phyloP scores from a whole-genome alignment of 2,329 filamentous ascomycete species.

The Cercospora janseana region DNA sequence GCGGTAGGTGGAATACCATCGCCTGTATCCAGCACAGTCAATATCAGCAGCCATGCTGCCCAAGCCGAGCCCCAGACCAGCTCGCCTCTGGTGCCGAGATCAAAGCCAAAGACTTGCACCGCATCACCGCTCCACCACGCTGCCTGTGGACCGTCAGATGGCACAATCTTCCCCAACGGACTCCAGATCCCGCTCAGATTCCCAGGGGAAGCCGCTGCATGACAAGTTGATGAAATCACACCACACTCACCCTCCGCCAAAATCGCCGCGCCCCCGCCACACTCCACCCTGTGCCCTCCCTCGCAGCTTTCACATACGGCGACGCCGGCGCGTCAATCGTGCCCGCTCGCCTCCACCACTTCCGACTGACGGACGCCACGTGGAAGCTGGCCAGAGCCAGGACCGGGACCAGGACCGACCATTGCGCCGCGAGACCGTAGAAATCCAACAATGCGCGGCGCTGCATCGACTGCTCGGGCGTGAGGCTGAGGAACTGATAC shows the following conservation, averaged over 20 bases:
- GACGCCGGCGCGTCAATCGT: slow-evolving; percentile 38
- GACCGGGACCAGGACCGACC: slow-evolving; percentile 51
- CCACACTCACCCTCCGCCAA: slow-evolving; percentile 27
- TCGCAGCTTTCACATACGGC: slow-evolving; percentile 40
- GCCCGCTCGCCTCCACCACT: background rate
- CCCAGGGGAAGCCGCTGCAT: no score
- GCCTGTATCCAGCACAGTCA: slow-evolving; percentile 53
- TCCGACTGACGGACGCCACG: slow-evolving; percentile 37
- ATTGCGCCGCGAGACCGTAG: slow-evolving; percentile 57
- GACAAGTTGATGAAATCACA: no score
- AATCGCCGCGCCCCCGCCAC: background rate
- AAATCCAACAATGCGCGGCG: slow-evolving; percentile 55
- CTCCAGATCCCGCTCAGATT: no score
- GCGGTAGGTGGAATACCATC: slow-evolving; percentile 57
- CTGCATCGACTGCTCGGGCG: slow-evolving; percentile 49
- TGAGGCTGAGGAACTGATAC: slow-evolving; percentile 56
- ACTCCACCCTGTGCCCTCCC: slow-evolving; percentile 4
- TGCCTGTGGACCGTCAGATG: slow-evolving; percentile 14
- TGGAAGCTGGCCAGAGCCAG: slow-evolving; percentile 44
- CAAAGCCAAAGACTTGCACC: slow-evolving; percentile 36
- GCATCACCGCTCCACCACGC: slow-evolving; percentile 38
- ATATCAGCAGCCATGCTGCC: slow-evolving; percentile 53
- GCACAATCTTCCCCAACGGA: no score
- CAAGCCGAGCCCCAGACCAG: slow-evolving; percentile 50
- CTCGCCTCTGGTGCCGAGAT: slow-evolving; percentile 51